phyloP scores from a whole-genome alignment of 2,329 filamentous ascomycete species.

The Plectosphaerella sp. region DNA sequence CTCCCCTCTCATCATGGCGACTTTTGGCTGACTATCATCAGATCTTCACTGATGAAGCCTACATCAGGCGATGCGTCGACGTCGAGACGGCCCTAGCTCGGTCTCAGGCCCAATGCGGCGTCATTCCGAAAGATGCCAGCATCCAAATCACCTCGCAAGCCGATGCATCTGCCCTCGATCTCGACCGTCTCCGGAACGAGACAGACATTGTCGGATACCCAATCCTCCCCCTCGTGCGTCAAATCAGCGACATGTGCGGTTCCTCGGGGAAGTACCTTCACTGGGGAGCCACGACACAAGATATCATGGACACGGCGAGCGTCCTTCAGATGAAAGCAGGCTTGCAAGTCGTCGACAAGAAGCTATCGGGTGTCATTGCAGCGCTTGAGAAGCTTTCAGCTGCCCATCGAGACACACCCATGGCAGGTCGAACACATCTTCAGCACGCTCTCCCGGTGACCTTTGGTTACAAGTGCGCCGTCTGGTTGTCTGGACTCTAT shows the following conservation, averaged over 20 bases:
- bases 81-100: conserved; percentile 47
- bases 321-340: conserved; percentile 49
- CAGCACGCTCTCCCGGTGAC: conserved; percentile 54
- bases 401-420: conserved; percentile 46
- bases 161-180: conserved; percentile 13
- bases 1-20: too few relatives aligned
- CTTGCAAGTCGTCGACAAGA: conserved; percentile 38
- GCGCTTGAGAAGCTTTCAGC: conserved; percentile 35
- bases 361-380: conserved; percentile 35
- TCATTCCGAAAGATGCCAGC: conserved; percentile 37
- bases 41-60: conserved; percentile 44
- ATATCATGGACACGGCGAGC: conserved; percentile 53
- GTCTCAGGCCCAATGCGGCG: conserved; percentile 40
- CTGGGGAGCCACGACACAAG: conserved; percentile 56
- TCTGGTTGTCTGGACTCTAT: conserved; percentile 45
- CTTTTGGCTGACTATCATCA: neutral
- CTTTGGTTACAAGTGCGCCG: conserved; percentile 54
- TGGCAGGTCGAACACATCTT: conserved; percentile 54
- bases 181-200: conserved; percentile 32
- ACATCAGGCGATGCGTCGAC: conserved; percentile 42
- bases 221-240: conserved; percentile 44
- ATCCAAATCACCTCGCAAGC: conserved; percentile 28
- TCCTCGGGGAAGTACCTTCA: conserved; percentile 39
- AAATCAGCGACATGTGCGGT: conserved; percentile 32
- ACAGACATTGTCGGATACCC: conserved; percentile 53